Percentiles rank a stretch among this genome's conserved stretches.
phyloP scores from a whole-genome alignment of 2,329 filamentous ascomycete species.

The Sporothrix curviconia region DNA sequence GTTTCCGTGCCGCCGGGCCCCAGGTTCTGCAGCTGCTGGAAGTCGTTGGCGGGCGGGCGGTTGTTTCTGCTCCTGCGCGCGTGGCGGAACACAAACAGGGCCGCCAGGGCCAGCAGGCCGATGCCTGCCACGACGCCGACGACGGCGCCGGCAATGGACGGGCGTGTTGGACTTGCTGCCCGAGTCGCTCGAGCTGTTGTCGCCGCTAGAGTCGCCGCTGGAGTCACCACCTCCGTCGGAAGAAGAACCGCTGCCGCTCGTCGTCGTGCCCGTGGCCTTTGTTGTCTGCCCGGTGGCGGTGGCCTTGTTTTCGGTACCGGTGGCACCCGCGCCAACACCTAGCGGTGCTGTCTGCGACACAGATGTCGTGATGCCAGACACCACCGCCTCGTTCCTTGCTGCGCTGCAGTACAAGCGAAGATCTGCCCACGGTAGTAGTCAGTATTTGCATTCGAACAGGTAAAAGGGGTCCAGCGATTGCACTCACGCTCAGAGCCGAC shows the following conservation, averaged over 20 bases:
- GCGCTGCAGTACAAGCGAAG: conserved; percentile 46
- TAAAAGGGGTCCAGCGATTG: background rate
- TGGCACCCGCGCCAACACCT: conserved; percentile 4
- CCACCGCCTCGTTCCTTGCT: conserved; percentile 34
- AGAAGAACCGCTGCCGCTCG: conserved; percentile 1
- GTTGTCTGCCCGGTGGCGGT: background rate
- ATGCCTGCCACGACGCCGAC: conserved; percentile 30
- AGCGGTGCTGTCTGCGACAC: conserved; percentile 13
- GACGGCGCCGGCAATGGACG: conserved; percentile 31
- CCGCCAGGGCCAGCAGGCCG: conserved; percentile 26
- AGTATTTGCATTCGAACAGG: background rate
- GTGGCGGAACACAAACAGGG: conserved; percentile 31
- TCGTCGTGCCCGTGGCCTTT: background rate
- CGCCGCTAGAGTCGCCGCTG: background rate
- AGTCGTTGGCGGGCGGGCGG: background rate
- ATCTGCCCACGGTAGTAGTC: conserved; percentile 27
- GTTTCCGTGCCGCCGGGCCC: conserved; percentile 6
- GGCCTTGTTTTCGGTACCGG: conserved; percentile 1
- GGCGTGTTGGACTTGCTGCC: conserved; percentile 23
- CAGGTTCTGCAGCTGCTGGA: conserved; percentile 17
- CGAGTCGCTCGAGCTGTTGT: background rate
- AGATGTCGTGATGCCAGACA: conserved; percentile 37
- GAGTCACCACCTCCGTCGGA: conserved; percentile 10
- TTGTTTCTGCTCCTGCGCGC: conserved; percentile 23
- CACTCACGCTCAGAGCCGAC: conserved; percentile 34